Evolutionary conservation across 192 early-diverging fungal genomes (phyloP), one percentile per base, ranked within the genome.

Genomic region (Diversispora eburnea): DNA sequence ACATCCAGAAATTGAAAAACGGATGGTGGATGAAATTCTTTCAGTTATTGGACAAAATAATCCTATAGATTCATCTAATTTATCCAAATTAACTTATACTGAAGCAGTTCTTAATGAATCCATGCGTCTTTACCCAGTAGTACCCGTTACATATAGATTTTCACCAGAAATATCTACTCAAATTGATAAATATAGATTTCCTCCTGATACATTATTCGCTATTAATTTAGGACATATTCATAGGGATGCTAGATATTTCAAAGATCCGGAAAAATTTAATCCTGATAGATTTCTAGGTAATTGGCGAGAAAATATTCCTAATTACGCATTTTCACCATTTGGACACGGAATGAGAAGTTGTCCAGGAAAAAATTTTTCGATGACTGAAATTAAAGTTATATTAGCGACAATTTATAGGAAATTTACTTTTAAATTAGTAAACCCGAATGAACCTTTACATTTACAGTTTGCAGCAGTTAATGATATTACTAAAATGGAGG

Each of bases 51-150:
- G 70, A 9, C 17, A 12, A 33, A 9, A 58, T 59, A 9, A 48
- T 20, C 17, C 7, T 43, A 73, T 80, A 42, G 71, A 76, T 39
- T 80, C 84, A 43, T 77, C 80, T 33, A 80, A 84, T 59, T 67
- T 86, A 58, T 81, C 83, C 61, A 78, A 83, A 52, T 75, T 88
- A 39, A 75, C 79, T 51, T 84, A 77, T 67, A 67, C 85, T 47
- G 87, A 84, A 58, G 80, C 82, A 20, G 80, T 88, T 33, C 79
- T 88, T 73, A 77, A 87, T 58, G 88, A 90, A 65, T 81, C 86
- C 19, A 75, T 84, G 67, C 77, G 86, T 58, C 56, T 87, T n/a
- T 70, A 86, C 72, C 81, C 87, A 3, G 79, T 85, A 39, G 79
- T 49, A 3, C 70, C 70, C 5, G 19, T 72, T 72, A 79, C 75